Conservation (phyloP, 2,329 filamentous ascomycete species). For the Aureobasidium sp. region DNA sequence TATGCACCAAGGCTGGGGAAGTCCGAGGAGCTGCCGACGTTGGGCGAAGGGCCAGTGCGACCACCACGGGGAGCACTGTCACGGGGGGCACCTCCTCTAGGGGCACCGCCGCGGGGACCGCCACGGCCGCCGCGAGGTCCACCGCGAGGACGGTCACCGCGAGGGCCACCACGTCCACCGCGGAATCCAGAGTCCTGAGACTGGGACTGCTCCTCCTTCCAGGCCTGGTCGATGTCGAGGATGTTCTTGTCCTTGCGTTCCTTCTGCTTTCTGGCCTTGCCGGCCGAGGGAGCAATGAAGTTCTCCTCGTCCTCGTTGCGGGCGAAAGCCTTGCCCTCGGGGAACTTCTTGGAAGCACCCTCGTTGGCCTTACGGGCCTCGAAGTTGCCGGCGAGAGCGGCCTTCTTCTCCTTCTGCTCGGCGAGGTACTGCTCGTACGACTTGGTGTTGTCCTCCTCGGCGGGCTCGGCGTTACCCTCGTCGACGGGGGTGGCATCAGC, state of each 20-base stretch:
- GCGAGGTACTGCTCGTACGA: slow-evolving; percentile 85
- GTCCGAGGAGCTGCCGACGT: slow-evolving; percentile 28
- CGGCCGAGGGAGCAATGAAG: slow-evolving; percentile 66
- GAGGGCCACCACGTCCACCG: slow-evolving; percentile 43
- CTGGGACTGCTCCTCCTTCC: slow-evolving; percentile 39
- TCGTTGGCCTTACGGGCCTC: slow-evolving; percentile 88
- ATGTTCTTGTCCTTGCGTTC: slow-evolving; percentile 88
- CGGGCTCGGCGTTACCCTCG: slow-evolving; percentile 34
- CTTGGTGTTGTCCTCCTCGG: slow-evolving; percentile 71
- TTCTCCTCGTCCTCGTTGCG: slow-evolving; percentile 54
- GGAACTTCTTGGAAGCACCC: slow-evolving; percentile 92
- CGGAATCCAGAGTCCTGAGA: slow-evolving; percentile 43
- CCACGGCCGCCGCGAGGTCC: slow-evolving; percentile 47
- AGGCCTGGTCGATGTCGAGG: slow-evolving; percentile 78
- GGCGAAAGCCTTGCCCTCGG: slow-evolving; percentile 62
- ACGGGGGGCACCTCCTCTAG: slow-evolving; percentile 33
- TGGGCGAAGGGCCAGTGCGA: slow-evolving; percentile 23
- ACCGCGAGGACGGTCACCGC: slow-evolving; percentile 33
- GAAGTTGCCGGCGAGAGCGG: slow-evolving; percentile 57
- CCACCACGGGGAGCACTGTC: slow-evolving; percentile 37
- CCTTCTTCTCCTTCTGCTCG: slow-evolving; percentile 69
- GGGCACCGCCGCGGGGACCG: slow-evolving; percentile 43
- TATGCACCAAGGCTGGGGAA: slow-evolving; percentile 31
- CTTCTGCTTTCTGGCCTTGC: slow-evolving; percentile 76
- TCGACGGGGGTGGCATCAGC: slow-evolving; percentile 35